A percentile compares a stretch with the other conserved stretches of the same genome.
Evolutionary conservation across 2,329 filamentous ascomycete species (phyloP).

Genomic region (Teratosphaeria nubilosa): DNA sequence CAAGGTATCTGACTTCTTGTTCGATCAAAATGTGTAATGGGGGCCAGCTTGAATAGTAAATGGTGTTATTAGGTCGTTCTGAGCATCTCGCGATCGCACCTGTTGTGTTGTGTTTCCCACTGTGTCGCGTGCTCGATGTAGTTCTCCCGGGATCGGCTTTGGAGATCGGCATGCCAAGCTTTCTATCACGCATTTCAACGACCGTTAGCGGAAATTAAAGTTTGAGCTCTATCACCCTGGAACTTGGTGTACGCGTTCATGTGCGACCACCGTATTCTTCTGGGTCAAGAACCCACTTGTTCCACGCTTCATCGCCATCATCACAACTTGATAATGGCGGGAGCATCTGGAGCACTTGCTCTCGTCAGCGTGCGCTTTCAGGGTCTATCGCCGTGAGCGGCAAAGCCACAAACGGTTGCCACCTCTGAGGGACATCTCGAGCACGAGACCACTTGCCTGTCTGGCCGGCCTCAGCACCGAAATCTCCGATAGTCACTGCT

Average conservation of each 20-base stretch:
- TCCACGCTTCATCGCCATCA: neutral
- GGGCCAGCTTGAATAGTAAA: neutral
- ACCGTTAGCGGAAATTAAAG: neutral
- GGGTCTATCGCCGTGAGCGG: neutral
- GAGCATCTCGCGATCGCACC: neutral
- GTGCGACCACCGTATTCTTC: neutral
- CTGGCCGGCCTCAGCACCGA: neutral
- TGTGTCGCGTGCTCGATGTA: neutral
- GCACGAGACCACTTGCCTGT: neutral
- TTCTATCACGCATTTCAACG: neutral
- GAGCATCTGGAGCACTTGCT: neutral
- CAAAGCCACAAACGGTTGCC: neutral
- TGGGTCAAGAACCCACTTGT: neutral
- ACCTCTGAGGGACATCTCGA: neutral
- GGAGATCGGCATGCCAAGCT: neutral
- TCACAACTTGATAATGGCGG: neutral
- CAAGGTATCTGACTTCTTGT: slow-evolving; percentile 17
- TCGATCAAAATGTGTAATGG: neutral
- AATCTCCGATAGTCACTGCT: neutral
- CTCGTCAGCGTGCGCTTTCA: neutral
- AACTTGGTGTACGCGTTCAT: neutral
- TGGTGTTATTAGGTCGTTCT: neutral
- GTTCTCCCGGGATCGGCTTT: neutral
- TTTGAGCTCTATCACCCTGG: neutral
- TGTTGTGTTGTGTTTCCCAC: neutral